A percentile compares a stretch with the other conserved stretches of the same genome.
Conservation (phyloP, 176 grass and related monocot species). For the Areca catechu region DNA sequence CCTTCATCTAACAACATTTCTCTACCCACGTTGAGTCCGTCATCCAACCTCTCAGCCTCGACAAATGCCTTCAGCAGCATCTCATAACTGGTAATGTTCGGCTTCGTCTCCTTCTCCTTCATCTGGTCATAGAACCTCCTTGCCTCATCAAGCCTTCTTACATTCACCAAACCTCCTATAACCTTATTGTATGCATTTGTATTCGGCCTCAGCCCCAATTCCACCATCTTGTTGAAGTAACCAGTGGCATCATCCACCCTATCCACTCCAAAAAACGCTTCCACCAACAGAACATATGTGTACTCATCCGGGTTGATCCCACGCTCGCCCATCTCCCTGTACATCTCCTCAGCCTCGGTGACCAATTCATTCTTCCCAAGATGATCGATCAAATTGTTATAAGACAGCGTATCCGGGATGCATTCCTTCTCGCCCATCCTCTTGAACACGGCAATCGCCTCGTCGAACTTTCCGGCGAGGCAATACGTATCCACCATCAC, state of each 20-base stretch:
- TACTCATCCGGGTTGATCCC: conserved; percentile 30
- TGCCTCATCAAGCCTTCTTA: conserved; percentile 42
- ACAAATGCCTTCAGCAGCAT: conserved; percentile 48
- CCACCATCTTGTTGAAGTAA: conserved; percentile 60
- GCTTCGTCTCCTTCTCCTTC: conserved; percentile 39
- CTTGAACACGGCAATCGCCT: conserved; percentile 45
- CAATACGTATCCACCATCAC: conserved; percentile 76
- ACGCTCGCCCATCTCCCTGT: conserved; percentile 41
- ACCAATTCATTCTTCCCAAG: conserved; percentile 33
- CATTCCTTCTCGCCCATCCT: conserved; percentile 59
- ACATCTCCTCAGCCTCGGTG: conserved; percentile 36
- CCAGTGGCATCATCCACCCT: conserved; percentile 39
- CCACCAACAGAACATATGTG: conserved; percentile 54
- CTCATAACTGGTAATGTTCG: conserved; percentile 48
- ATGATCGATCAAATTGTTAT: conserved; percentile 73
- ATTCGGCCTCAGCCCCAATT: conserved; percentile 58
- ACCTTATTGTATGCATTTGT: conserved; percentile 45
- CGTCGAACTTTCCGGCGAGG: conserved; percentile 38
- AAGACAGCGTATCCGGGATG: conserved; percentile 35
- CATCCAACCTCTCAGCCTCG: conserved; percentile 25
- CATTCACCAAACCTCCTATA: conserved; percentile 28
- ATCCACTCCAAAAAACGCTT: conserved; percentile 45
- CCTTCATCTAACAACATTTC: conserved; percentile 50
- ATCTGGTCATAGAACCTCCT: conserved; percentile 53
- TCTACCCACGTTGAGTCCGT: conserved; percentile 32